These are phyloP conservation scores for Hypholoma fasciculare DNA, from an alignment of 768 basidiomycete genomes.

Conservation along the genomic window DNA sequence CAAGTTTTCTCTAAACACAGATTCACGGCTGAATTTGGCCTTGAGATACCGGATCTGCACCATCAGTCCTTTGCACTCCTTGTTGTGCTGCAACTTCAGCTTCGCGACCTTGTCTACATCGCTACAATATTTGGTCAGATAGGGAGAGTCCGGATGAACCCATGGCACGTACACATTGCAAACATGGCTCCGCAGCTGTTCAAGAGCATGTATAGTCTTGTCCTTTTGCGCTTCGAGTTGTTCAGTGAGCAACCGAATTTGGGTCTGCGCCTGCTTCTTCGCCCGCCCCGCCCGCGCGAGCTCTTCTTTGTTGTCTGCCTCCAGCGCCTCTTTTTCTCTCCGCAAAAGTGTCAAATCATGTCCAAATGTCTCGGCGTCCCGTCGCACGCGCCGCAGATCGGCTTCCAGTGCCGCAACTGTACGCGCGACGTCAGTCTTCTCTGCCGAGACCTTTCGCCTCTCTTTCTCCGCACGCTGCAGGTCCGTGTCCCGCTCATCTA, in stretches of 20 bases:
- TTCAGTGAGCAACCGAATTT: constrained; percentile 66
- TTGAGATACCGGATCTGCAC: constrained; percentile 92
- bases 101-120: constrained; percentile 47
- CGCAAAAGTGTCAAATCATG: constrained; percentile 71
- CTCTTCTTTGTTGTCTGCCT: constrained; percentile 57
- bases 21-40: constrained; percentile 87
- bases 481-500: constrained; percentile 73
- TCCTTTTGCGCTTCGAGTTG: constrained; percentile 58
- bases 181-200: constrained; percentile 53
- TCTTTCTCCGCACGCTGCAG: constrained; percentile 66
- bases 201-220: constrained; percentile 44
- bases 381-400: constrained; percentile 73
- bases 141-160: neutral
- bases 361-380: constrained; percentile 78
- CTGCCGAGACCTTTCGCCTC: constrained; percentile 57
- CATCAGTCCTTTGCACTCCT: constrained; percentile 88
- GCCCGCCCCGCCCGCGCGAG: constrained; percentile 54
- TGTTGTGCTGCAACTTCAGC: constrained; percentile 69
- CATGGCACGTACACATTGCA: constrained; percentile 54
- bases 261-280: constrained; percentile 66
- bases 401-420: constrained; percentile 70
- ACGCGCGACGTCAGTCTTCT: constrained; percentile 64
- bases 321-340: constrained; percentile 64
- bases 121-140: constrained; percentile 27
- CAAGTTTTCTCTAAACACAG: constrained; percentile 72